These are phyloP conservation scores for Debaryomycetaceae sp. DNA, from an alignment of 1,139 yeast genomes.

Conservation along the genomic window DNA sequence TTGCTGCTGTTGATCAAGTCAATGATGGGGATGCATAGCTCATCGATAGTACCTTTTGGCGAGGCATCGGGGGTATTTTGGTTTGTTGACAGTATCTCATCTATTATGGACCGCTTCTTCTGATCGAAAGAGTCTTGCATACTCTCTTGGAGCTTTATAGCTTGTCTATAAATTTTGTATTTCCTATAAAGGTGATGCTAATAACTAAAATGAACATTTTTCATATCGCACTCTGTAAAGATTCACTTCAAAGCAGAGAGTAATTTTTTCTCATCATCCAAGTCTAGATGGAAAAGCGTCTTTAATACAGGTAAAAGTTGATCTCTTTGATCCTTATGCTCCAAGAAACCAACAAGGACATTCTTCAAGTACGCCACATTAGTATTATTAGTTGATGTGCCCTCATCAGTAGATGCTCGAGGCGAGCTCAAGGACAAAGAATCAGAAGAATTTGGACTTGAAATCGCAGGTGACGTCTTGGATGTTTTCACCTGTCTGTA, in stretches of 20 bases:
- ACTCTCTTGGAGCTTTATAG: background rate
- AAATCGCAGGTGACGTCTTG: constrained; percentile 2
- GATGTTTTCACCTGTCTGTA: constrained; percentile 32
- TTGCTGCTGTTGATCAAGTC: constrained; percentile 56
- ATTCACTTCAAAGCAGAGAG: constrained; percentile 52
- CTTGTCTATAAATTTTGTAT: background rate
- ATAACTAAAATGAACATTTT: background rate
- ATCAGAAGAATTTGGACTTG: constrained; percentile 3
- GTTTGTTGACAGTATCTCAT: constrained; percentile 46
- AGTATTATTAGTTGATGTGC: constrained; percentile 11
- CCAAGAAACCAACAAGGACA: constrained; percentile 83
- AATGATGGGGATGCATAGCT: constrained; percentile 66
- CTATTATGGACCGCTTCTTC: constrained; percentile 59
- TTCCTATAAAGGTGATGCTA: background rate
- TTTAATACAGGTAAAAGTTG: constrained; percentile 83
- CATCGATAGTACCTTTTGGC: constrained; percentile 83
- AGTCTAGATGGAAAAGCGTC: constrained; percentile 63
- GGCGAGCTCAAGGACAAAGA: background rate
- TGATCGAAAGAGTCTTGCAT: constrained; percentile 61
- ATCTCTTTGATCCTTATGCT: constrained; percentile 86
- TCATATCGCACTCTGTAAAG: constrained; percentile 1
- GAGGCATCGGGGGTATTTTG: constrained; percentile 60
- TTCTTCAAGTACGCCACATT: constrained; percentile 79
- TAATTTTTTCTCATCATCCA: constrained; percentile 70
- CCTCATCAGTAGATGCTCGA: constrained; percentile 6